Base-by-base conservation (phyloP, 2,329 filamentous ascomycete species). In the Paramyrothecium roridum region DNA sequence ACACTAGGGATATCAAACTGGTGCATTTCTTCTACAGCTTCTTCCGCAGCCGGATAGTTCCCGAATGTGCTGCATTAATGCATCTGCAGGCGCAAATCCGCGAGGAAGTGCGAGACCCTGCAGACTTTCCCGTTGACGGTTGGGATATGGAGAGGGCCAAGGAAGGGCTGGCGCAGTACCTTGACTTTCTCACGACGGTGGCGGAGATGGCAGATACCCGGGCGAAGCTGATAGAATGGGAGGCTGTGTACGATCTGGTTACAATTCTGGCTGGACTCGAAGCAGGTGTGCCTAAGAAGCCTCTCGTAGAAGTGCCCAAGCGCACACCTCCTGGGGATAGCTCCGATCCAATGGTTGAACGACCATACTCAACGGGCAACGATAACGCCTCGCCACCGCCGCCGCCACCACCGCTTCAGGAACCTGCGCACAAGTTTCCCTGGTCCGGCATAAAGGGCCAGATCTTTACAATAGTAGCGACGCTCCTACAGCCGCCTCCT, bases 71-170 rank as follows among this genome's bases (percentile, higher is more conserved):
- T 54, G 93, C 93, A n/a, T 79, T 97, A 40, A 96, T 98, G 76
- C 91, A 95, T 66, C 82, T 96, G 3, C 93, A 98, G 74, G 90
- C 91, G 17, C 89, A 96, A 67, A 96, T 97, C 34, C 87, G 91
- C 46, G 86, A 88, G 45, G 86, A 88, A 33, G 81, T 86, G 55
- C 85, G 88, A 17, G 84, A 93, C 57, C 86, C 91, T 0, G 86
- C 90, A 58, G 93, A 97, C 65, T 98, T 97, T 65, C 93, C 93
- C 0, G 86, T 97, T 2, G 96, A 98, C 65, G 83, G 92, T 49
- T 98, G 93, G 93, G 93, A 98, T 65, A 96, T 98, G 89, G 93
- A 98, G 70, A 86, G 93, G 16, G 93, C 96, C 56, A 96, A 96
- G 70, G 93, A 98, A 66, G 93, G 93, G 1, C 85, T 98, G 1